Evolutionary conservation across 345 rosid genomes (phyloP), one percentile per base, ranked within the genome.

Genomic region (Clausena lansium): DNA sequence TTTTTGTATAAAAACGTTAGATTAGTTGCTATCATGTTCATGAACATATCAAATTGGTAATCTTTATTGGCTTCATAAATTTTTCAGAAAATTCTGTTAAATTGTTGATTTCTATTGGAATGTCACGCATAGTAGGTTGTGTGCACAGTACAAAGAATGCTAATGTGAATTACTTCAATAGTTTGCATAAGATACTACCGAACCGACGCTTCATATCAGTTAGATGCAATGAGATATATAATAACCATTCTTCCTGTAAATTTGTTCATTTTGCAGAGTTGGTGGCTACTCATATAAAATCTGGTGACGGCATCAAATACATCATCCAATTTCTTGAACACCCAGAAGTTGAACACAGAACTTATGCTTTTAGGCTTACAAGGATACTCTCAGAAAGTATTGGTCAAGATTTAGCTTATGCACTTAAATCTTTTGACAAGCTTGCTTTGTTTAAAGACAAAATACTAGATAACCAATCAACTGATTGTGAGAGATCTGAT

Each of bases 401-500:
- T 76, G 77, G 75, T 63, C 82, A 79, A 76, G 84, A 84, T 77
- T 58, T 86, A 76, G 78, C 76, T 24, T n/a, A n/a, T 50, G 86
- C 81, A 75, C 76, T 86, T 11, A 70, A 67, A 52, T 24, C 50
- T 15, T 74, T 79, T 52, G 69, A 81, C 76, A 84, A 82, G 81
- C 76, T 80, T 77, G 19, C 33, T 0, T 35, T 84, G 22, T 77
- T 84, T 38, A 84, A 76, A 79, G 80, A 82, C 41, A 84, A 81
- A 58, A 47, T 86, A 63, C 71, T 82, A 24, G 84, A 86, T 74
- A 35, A 71, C 65, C 63, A 77, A 54, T 82, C 89, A 41, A 62
- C 78, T 20, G 83, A 77, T 32, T 76, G 80, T 54, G 89, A 86
- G 81, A 86, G 82, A 81, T 86, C 84, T 24, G 85, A 86, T 76